Percentiles rank a stretch among this genome's conserved stretches.
Conservation (phyloP, 169 alveolate species). For the Theileria sp. region DNA sequence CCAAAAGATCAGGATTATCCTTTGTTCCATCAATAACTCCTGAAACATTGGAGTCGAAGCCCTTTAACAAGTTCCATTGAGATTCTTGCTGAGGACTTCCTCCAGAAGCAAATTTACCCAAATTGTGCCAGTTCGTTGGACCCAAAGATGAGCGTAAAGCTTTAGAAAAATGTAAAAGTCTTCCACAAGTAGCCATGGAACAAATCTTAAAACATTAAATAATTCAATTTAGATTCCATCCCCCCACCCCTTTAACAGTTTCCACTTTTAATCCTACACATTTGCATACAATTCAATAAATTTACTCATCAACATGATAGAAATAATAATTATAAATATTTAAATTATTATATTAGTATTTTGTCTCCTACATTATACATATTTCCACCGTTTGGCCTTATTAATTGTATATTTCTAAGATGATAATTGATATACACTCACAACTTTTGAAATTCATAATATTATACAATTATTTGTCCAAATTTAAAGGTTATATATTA, state of each 20-base stretch:
- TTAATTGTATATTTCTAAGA: no score
- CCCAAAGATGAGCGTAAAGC: slow-evolving; percentile 5
- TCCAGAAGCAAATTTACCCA: slow-evolving; percentile 44
- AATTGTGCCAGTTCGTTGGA: slow-evolving; percentile 30
- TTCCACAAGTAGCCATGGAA: not conserved
- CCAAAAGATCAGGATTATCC: slow-evolving; percentile 28
- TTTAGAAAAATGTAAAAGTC: not conserved
- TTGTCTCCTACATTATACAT: not conserved
- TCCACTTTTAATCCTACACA: not conserved
- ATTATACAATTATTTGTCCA: no score
- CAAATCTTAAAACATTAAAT: slow-evolving; percentile 5
- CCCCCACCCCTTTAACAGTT: not conserved
- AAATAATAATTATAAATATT: not conserved
- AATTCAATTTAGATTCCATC: slow-evolving; percentile 6
- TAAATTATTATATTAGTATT: not conserved
- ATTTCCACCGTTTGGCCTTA: not conserved
- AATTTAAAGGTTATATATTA: not conserved
- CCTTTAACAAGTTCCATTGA: slow-evolving; percentile 50
- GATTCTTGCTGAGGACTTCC: slow-evolving; percentile 49
- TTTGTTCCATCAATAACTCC: slow-evolving; percentile 31
- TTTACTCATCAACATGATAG: not conserved
- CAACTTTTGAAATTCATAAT: no score
- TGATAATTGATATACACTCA: no score
- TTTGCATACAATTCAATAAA: not conserved
- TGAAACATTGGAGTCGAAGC: slow-evolving; percentile 30